Base-by-base conservation (phyloP, 345 rosid species). In the Aquilaria malaccensis region DNA sequence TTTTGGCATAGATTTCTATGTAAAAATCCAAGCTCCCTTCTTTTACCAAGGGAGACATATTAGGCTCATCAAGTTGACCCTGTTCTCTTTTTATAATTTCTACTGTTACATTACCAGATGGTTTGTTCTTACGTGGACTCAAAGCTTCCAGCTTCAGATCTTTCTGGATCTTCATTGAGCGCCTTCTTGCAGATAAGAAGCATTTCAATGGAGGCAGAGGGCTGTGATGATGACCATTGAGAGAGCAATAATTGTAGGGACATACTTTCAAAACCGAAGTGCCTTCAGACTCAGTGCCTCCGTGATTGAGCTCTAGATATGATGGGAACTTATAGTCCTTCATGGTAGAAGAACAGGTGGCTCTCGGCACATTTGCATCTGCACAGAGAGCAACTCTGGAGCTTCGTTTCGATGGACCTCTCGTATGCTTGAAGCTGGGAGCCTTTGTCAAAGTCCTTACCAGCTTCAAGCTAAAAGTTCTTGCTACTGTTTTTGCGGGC, bases 321-420 rank as follows among this genome's bases (percentile, higher is more conserved):
- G 74, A 54, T 2, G 96, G 95, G 60, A 86, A 86, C 65, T 94
- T 90, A 0, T 86, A 80, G 56, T 90, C 97, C 79, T 94, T 94
- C 52, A 88, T 63, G 67, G 95, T 81, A 0, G 99, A 90, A 69
- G 96, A 90, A 74, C 99, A 94, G 30, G 99, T 94, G 74, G 86
- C 76, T 74, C 72, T 86, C 72, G 80, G 89, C 45, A 68, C 55
- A 59, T 77, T 50, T 59, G 73, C 59, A 48, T 84, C 82, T 6
- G 70, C 66, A 68, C 80, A 75, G n/a, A 86, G 47, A 65, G 74
- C 85, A 66, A 71, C 77, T 31, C 69, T 67, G 52, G 89, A 71
- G 63, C 79, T 69, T 55, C 66, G 81, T 51, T 72, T 86, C 6
- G 79, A 31, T 0, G 76, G 56, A 33, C 66, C 58, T 77, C 86